These are phyloP conservation scores for Taxillus chinensis DNA, from an alignment of 164 flowering plant species.

Conservation along the genomic window DNA sequence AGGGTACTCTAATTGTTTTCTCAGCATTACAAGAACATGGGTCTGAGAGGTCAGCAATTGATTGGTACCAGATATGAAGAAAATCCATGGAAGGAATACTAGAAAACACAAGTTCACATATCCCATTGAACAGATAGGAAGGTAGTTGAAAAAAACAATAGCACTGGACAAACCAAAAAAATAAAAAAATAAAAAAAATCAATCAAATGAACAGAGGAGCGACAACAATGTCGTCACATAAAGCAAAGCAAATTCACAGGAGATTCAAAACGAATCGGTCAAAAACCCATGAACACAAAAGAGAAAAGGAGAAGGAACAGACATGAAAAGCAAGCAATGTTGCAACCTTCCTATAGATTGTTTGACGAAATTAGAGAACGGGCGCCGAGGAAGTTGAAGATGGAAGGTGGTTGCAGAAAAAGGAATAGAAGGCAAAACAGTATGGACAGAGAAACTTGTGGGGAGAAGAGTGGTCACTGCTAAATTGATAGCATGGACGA, in stretches of 20 bases:
- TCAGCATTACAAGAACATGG: slow-evolving; percentile 38
- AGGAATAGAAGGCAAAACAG: background rate
- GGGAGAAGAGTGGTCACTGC: too few species aligned
- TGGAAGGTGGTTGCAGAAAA: background rate
- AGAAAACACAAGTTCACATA: slow-evolving; percentile 7
- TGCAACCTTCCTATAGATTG: background rate
- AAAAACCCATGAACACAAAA: background rate
- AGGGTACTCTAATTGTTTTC: slow-evolving; percentile 59
- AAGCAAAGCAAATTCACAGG: too few species aligned
- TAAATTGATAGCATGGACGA: background rate
- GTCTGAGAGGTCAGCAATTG: slow-evolving; percentile 27
- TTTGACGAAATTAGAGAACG: background rate
- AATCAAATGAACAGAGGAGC: background rate
- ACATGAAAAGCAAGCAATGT: background rate
- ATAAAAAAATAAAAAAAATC: background rate
- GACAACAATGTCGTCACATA: background rate
- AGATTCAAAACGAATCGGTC: background rate
- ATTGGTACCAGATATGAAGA: slow-evolving; percentile 20
- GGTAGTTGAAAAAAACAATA: background rate
- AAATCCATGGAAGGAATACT: slow-evolving; percentile 20
- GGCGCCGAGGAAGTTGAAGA: background rate
- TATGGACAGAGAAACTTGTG: background rate
- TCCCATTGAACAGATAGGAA: slow-evolving; percentile 13
- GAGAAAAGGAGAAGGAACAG: background rate
- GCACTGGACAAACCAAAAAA: too few species aligned